Evolutionary conservation across 1,139 yeast genomes (phyloP), one percentile per base, ranked within the genome.

Genomic region (Pichia cactophila): DNA sequence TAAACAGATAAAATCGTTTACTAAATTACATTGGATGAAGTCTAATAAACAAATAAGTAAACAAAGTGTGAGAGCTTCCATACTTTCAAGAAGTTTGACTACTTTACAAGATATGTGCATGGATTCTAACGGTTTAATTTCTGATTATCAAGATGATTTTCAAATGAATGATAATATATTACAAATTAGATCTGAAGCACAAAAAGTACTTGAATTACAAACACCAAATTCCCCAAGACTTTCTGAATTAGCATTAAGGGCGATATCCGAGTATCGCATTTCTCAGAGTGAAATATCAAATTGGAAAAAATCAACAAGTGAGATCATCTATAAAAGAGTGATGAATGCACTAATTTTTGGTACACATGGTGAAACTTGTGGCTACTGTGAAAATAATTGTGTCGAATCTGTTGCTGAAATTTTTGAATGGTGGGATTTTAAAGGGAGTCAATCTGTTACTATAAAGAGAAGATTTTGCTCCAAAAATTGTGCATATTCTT

Each of bases 361-460:
- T 0, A 64, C 69, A 17, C 70, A 71, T 50, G 70, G 70, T n/a
- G 77, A 74, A 49, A 61, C 67, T 0, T 81, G 86, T 57, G 77
- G 80, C 2, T 66, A 68, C 26, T 81, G 86, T 57, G 60, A 66
- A 2, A 48, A 59, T 8, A 64, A 67, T 26, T 68, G 75, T 35
- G 70, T 78, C 8, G 72, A 74, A 44, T 77, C 81, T 1, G 70
- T 73, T 10, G 85, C 83, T 0, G 75, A 77, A 56, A 72, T 74
- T 1, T 58, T 75, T 45, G 86, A 81, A 57, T 80, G 83, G 83
- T 80, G 86, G 83, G 78, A 78, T 52, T 66, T 74, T 43, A 67
- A 69, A 48, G 70, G 67, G 26, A 69, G 72, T 44, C 62, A 58
- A 36, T 57, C 65, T 28, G 63, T 75, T 2, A 80, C 81, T 0